Evolutionary conservation across 2,329 filamentous ascomycete genomes (phyloP).

Genomic region (Aspergillus chevalieri): DNA sequence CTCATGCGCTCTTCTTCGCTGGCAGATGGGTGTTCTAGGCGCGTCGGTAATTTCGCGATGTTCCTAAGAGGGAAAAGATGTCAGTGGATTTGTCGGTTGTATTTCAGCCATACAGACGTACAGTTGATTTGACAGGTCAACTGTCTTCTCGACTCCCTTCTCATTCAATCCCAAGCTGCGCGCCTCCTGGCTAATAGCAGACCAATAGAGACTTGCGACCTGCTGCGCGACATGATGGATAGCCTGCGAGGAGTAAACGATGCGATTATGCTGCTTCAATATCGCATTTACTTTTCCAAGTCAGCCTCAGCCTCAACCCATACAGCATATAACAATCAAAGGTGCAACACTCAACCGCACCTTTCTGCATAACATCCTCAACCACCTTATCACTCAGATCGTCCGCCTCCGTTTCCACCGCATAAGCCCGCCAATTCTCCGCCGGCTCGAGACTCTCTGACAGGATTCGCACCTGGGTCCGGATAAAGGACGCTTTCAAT

Average conservation of each 20-base stretch:
- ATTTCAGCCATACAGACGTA: conserved; percentile 12
- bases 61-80: conserved; percentile 21
- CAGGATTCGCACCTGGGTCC: conserved; percentile 47
- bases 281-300: conserved; percentile 42
- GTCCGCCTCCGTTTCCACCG: conserved; percentile 35
- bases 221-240: conserved; percentile 52
- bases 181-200: conserved; percentile 36
- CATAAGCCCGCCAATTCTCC: conserved; percentile 42
- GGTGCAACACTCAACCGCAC: conserved; percentile 22
- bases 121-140: conserved; percentile 35
- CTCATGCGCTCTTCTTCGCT: conserved; percentile 28
- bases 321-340: neutral
- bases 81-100: neutral
- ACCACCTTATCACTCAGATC: conserved; percentile 45
- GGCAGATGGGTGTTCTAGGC: conserved; percentile 26
- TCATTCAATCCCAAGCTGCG: conserved; percentile 16
- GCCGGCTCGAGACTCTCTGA: conserved; percentile 44
- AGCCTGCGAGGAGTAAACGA: conserved; percentile 50
- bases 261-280: conserved; percentile 48
- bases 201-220: conserved; percentile 51
- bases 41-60: conserved; percentile 33
- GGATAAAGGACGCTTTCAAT: conserved; percentile 47
- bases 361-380: conserved; percentile 47
- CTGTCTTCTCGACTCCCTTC: conserved; percentile 30
- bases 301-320: neutral